Evolutionary conservation across 352 stramenopile species (phyloP).

Genomic region (Phytophthora meadii): DNA sequence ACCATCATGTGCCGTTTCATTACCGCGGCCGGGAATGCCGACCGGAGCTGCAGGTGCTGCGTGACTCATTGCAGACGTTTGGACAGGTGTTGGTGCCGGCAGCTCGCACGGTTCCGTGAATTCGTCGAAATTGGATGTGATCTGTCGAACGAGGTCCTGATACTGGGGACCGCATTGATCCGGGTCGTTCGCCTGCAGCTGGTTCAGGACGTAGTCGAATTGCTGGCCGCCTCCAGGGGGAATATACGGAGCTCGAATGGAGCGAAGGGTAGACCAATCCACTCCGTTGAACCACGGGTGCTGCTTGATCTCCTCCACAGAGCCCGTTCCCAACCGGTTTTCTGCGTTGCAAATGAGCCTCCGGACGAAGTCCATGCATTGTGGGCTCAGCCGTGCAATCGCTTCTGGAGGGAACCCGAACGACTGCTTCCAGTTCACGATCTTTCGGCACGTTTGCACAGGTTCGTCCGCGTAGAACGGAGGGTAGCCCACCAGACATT

Average conservation of each 20-base stretch:
- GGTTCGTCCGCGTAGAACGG: slow-evolving; percentile 99
- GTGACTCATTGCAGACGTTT: slow-evolving; percentile 30
- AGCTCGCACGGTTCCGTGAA: slow-evolving; percentile 92
- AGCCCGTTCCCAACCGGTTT: slow-evolving; percentile 92
- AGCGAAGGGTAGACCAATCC: slow-evolving; percentile 91
- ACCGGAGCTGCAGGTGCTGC: slow-evolving; percentile 22
- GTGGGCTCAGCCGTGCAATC: slow-evolving; percentile 60
- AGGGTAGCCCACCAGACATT: slow-evolving; percentile 99
- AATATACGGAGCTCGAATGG: slow-evolving; percentile 91
- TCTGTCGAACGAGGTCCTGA: slow-evolving; percentile 88
- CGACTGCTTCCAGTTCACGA: slow-evolving; percentile 88
- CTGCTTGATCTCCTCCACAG: slow-evolving; percentile 96
- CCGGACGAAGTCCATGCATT: slow-evolving; percentile 93
- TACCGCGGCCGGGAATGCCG: slow-evolving; percentile 11
- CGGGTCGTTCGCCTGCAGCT: slow-evolving; percentile 85
- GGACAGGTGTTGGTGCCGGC: slow-evolving; percentile 27
- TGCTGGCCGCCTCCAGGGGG: slow-evolving; percentile 83
- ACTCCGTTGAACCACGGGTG: slow-evolving; percentile 97
- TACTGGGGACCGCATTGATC: slow-evolving; percentile 74
- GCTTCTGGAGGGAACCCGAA: slow-evolving; percentile 84
- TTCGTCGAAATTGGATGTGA: slow-evolving; percentile 98
- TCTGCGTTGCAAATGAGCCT: slow-evolving; percentile 96
- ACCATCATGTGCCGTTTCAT: slow-evolving; percentile 1
- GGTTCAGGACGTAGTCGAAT: slow-evolving; percentile 93
- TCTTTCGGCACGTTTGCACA: slow-evolving; percentile 97